These are phyloP conservation scores for Piper longum DNA, from an alignment of 164 flowering plant genomes.

Conservation along the genomic window DNA sequence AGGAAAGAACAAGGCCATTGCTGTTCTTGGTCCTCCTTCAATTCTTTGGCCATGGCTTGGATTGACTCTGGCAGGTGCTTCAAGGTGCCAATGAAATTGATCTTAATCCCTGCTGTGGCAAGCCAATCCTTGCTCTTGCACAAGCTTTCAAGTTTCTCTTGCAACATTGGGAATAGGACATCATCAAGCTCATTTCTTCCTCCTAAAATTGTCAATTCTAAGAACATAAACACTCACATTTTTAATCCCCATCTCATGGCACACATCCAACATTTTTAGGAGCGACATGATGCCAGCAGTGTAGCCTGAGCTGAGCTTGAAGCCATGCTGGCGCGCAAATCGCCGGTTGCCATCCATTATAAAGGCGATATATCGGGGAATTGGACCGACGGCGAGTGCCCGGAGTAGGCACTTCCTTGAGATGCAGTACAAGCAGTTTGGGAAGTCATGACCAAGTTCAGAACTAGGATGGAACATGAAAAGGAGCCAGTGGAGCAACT, in stretches of 20 bases:
- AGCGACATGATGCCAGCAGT: slow-evolving; percentile 32
- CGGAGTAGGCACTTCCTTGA: background rate
- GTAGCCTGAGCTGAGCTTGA: slow-evolving; percentile 33
- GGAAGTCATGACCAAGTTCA: background rate
- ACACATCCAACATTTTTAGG: slow-evolving; percentile 34
- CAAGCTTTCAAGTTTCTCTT: slow-evolving; percentile 34
- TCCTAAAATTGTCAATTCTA: slow-evolving; percentile 65
- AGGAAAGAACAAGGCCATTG: slow-evolving; percentile 21
- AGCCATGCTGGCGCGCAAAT: slow-evolving; percentile 26
- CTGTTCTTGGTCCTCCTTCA: slow-evolving; percentile 42
- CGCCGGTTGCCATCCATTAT: slow-evolving; percentile 60
- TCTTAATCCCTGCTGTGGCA: slow-evolving; percentile 35
- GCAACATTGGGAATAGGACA: slow-evolving; percentile 39
- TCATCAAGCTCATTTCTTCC: slow-evolving; percentile 52
- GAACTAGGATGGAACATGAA: background rate
- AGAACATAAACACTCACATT: slow-evolving; percentile 56
- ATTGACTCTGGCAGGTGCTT: slow-evolving; percentile 36
- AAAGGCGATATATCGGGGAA: slow-evolving; percentile 45
- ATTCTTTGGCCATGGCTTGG: slow-evolving; percentile 44
- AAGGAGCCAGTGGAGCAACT: background rate
- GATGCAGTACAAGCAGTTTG: background rate
- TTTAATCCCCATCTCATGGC: slow-evolving; percentile 54
- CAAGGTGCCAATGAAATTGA: slow-evolving; percentile 47
- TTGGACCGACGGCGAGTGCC: slow-evolving; percentile 35
- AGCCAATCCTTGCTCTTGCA: slow-evolving; percentile 21